Evolutionary conservation across 139 green algal genomes (phyloP).

Genomic region (Astrephomene gubernaculifera): DNA sequence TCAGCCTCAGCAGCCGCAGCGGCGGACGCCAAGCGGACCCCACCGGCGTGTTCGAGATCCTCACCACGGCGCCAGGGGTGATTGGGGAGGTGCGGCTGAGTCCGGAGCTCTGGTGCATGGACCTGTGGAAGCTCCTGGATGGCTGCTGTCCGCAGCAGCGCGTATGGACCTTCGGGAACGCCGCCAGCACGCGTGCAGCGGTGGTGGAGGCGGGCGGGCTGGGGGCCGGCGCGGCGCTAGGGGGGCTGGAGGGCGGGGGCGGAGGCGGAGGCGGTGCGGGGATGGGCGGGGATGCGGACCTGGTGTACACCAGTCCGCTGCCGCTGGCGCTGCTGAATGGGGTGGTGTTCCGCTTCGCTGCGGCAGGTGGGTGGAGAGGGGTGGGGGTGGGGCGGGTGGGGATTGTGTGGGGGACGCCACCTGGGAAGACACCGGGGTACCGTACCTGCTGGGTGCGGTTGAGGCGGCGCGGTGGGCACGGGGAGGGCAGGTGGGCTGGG

Average conservation of each 20-base stretch:
- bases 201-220: neutral
- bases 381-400: neutral
- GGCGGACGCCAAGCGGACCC: neutral
- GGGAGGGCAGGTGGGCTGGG: neutral
- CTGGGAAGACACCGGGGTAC: too few species aligned
- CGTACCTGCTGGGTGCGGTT: too few species aligned
- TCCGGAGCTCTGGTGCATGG: conserved; percentile 41
- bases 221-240: neutral
- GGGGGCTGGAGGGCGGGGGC: neutral
- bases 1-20: neutral
- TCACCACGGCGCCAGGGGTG: conserved; percentile 14
- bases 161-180: conserved; percentile 47
- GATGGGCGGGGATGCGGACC: too few species aligned
- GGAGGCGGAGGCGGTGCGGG: neutral
- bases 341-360: conserved; percentile 25
- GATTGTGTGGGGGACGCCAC: neutral
- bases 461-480: too few species aligned
- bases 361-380: conserved; percentile 31
- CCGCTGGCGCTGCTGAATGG: conserved; percentile 52
- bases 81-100: conserved; percentile 28
- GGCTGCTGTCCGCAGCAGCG: conserved; percentile 42
- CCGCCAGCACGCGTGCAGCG: neutral
- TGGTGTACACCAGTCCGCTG: conserved; percentile 44
- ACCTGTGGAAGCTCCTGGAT: conserved; percentile 41
- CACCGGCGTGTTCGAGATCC: conserved; percentile 9